Evolutionary conservation across 768 basidiomycete species (phyloP), one percentile per base, ranked within the genome.

Genomic region (Pilatotrama ljubarskyi): DNA sequence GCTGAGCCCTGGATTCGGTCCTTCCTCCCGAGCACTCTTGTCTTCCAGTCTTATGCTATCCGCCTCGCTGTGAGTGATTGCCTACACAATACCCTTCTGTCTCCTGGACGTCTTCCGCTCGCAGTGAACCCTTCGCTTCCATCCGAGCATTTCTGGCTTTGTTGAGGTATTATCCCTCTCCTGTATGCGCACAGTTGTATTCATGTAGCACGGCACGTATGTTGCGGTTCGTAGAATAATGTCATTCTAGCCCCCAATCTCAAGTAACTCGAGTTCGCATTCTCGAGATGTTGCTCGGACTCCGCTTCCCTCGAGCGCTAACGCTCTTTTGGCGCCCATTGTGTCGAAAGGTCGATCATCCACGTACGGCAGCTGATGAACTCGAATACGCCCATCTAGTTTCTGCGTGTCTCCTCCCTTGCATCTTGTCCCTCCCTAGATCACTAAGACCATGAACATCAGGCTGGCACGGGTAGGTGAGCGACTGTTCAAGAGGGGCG

Each of bases 371-470:
- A n/a, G 29, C 10, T 32, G 10, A 5, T 32, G 29, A 4, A 10
- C 10, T 10, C 25, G 4, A 1, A 11, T 20, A 20, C 44, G 6
- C 10, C 44, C 24, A 24, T 14, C 32, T 4, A 9, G 35, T 15
- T 3, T 50, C n/a, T 50, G 10, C 37, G 38, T 26, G 4, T 7
- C 2, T 18, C 50, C 22, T 25, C 24, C 8, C 36, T 11, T 51
- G 24, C 51, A 20, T 26, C 9, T 20, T 38, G n/a, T 44, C 18
- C 13, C 15, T 25, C 11, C 18, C 22, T 17, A 46, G 25, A 22
- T 14, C 17, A 40, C 40, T 11, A 35, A 10, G 10, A 24, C 29
- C 42, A 51, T 84, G 80, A 84, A 83, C 62, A 82, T 86, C 54
- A 69, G 75, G 15, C 66, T 61, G 14, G 75, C 74, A 54, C 66